Evolutionary conservation across 2,329 filamentous ascomycete species (phyloP).

Genomic region (Huntiella savannae): DNA sequence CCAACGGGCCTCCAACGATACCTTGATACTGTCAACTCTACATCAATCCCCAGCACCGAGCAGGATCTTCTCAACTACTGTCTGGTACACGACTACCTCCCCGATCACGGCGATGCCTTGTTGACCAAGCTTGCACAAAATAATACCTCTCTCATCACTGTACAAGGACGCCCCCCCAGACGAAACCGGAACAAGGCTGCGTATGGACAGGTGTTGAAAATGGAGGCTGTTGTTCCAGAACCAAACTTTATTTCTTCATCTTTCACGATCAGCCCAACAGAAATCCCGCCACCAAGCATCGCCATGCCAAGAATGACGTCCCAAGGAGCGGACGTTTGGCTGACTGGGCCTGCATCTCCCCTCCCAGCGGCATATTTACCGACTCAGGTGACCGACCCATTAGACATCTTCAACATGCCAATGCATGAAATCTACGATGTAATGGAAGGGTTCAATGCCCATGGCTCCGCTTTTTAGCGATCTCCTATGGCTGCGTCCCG

Average conservation of each 20-base stretch:
- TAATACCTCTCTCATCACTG: background rate
- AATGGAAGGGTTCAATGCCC: background rate
- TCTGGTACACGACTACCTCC: constrained; percentile 3
- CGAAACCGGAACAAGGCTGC: background rate
- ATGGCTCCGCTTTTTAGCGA: background rate
- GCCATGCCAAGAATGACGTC: background rate
- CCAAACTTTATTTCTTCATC: background rate
- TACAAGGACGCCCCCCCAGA: background rate
- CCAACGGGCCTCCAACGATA: background rate
- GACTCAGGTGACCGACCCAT: background rate
- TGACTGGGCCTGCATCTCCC: background rate
- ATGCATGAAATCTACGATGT: background rate
- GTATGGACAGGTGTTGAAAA: background rate
- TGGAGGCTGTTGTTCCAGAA: background rate
- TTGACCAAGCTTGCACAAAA: constrained; percentile 1
- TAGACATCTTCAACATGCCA: constrained; percentile 1
- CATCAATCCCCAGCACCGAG: background rate
- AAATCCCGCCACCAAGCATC: background rate
- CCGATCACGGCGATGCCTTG: background rate
- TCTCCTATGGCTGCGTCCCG: too few species aligned
- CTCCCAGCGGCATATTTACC: background rate
- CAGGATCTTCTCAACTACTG: constrained; percentile 6
- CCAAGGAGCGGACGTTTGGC: background rate
- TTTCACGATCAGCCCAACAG: background rate
- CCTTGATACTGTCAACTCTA: background rate